A percentile compares a stretch with the other conserved stretches of the same genome.
These are phyloP conservation scores for Solanum hybrid DNA, from an alignment of 305 asterid genomes.

Conservation along the genomic window DNA sequence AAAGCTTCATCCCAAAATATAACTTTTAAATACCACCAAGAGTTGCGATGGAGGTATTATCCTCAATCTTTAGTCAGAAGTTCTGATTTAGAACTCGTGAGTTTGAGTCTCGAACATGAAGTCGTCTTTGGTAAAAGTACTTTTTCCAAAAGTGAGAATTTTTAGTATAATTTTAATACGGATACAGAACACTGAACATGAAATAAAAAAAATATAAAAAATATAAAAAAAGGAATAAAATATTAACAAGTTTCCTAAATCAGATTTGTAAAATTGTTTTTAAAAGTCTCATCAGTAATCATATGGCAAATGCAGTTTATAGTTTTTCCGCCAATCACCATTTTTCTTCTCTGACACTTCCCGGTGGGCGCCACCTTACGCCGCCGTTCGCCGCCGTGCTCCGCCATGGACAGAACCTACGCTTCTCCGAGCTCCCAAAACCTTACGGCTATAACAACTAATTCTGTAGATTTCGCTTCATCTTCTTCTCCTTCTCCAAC, in stretches of 20 bases:
- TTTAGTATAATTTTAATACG: neutral
- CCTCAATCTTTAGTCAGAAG: neutral
- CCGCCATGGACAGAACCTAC: slow-evolving; percentile 37
- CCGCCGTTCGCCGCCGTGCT: neutral
- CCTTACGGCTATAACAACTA: slow-evolving; percentile 23
- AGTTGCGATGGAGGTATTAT: neutral
- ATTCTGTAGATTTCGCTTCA: neutral
- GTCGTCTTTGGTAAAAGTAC: too few relatives aligned
- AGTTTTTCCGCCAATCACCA: neutral
- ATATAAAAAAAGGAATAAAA: neutral
- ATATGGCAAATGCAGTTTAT: neutral
- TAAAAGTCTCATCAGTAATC: neutral
- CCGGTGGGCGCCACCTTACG: neutral
- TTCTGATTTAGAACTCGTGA: neutral
- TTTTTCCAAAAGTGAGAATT: neutral
- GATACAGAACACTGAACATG: accelerated
- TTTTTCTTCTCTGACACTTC: neutral
- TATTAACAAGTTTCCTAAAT: neutral
- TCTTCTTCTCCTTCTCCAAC: slow-evolving; percentile 2
- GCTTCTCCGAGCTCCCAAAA: slow-evolving; percentile 68
- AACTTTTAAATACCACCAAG: accelerated
- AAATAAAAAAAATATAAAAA: too few relatives aligned
- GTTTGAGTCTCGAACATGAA: neutral
- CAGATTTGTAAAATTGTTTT: neutral
- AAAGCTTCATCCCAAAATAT: neutral